A percentile compares a stretch with the other conserved stretches of the same genome.
phyloP scores from a whole-genome alignment of 768 basidiomycete species.

The Termitomyces sp. region DNA sequence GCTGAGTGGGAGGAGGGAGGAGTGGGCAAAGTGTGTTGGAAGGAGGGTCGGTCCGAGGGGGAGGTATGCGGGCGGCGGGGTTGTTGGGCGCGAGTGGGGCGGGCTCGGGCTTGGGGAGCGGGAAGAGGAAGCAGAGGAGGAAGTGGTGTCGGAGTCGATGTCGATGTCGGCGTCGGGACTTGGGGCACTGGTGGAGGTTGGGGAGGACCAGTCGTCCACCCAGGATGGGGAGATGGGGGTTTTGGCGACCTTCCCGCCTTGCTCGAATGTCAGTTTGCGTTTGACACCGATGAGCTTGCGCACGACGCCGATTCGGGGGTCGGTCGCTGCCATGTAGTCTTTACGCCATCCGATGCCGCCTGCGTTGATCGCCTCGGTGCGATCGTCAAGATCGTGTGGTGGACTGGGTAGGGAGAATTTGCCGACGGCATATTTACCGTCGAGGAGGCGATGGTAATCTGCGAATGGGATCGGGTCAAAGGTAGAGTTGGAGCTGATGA shows the following conservation, averaged over 20 bases:
- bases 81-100: slow-evolving; percentile 49
- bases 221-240: neutral
- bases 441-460: slow-evolving; percentile 52
- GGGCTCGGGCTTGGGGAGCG: slow-evolving; percentile 29
- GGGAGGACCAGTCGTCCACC: slow-evolving; percentile 19
- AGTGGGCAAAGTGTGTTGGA: slow-evolving; percentile 65
- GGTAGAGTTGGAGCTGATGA: slow-evolving; percentile 16
- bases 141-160: slow-evolving; percentile 21
- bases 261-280: slow-evolving; percentile 45
- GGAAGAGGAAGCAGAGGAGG: slow-evolving; percentile 22
- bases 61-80: slow-evolving; percentile 68
- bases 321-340: slow-evolving; percentile 59
- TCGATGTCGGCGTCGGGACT: slow-evolving; percentile 26
- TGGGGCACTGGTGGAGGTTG: neutral
- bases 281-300: slow-evolving; percentile 68
- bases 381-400: slow-evolving; percentile 20
- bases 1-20: slow-evolving; percentile 56
- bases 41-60: slow-evolving; percentile 69
- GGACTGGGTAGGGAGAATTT: slow-evolving; percentile 61
- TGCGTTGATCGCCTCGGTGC: neutral
- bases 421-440: slow-evolving; percentile 72
- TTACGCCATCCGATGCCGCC: slow-evolving; percentile 36
- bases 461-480: slow-evolving; percentile 81
- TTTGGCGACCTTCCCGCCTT: slow-evolving; percentile 25
- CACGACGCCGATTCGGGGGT: slow-evolving; percentile 69